A percentile compares a stretch with the other conserved stretches of the same genome.
Conservation (phyloP, 495 filamentous ascomycete species). For the Chaetomium tenue region DNA sequence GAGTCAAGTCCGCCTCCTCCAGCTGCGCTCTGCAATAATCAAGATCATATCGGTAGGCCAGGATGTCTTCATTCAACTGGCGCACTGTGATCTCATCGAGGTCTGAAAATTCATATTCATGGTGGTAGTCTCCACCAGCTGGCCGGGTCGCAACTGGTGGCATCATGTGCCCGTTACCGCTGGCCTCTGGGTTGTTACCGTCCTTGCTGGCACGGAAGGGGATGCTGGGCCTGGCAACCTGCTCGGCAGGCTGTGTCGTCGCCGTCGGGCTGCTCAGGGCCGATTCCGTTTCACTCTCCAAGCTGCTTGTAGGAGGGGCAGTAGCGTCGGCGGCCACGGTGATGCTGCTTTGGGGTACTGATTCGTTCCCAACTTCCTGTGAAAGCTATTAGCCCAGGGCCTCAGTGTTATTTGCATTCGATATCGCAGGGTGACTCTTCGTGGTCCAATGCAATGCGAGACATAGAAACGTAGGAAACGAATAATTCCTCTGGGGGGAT, state of each 20-base stretch:
- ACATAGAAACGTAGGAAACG: neutral
- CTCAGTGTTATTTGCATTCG: neutral
- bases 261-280: conserved; percentile 11
- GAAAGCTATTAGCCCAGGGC: neutral
- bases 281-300: conserved; percentile 7
- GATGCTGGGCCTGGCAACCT: neutral
- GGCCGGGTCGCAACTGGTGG: neutral
- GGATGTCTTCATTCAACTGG: conserved; percentile 46
- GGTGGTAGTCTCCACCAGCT: conserved; percentile 9
- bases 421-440: neutral
- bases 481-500: neutral
- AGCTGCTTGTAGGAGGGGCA: neutral
- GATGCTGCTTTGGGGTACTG: conserved; percentile 23
- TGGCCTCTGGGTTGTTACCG: neutral
- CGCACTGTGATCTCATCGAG: conserved; percentile 43
- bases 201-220: neutral
- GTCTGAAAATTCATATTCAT: conserved; percentile 24
- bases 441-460: neutral
- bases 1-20: conserved; percentile 36
- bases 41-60: conserved; percentile 42
- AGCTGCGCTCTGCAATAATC: conserved; percentile 42
- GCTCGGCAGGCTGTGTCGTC: neutral
- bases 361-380: conserved; percentile 9
- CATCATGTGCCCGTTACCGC: conserved; percentile 1
- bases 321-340: conserved; percentile 16